Evolutionary conservation across 2,329 filamentous ascomycete species (phyloP), one percentile per base, ranked within the genome.

Genomic region (Sarocladiaceae sp.): DNA sequence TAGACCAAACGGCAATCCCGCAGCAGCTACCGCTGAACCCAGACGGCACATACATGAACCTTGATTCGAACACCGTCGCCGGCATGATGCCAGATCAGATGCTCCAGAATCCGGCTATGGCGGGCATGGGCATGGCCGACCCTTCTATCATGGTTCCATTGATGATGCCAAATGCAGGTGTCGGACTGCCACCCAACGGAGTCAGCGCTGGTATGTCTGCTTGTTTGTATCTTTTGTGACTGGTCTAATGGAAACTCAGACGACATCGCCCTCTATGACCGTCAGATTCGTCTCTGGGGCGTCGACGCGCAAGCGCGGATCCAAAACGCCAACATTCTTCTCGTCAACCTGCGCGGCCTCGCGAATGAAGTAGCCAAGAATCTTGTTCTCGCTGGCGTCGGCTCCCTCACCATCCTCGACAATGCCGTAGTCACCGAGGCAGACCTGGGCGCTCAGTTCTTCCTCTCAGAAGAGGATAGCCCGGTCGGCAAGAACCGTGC

Each of bases 341-440:
- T 98, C 50, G 83, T 98, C 53, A 89, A 83, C 23, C 81, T 95
- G 63, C 87, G 85, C 58, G 89, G 86, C 1, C 78, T 98, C 13
- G 89, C 86, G 47, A 94, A 91, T 60, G 93, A 98, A 67, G 85
- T 97, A 45, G 90, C 93, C 50, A 98, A 98, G 72, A 98, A 97
- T 60, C 82, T 98, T 18, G 91, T 96, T 15, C 80, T 98, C 3
- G 90, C 93, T 18, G 93, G 93, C 48, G 85, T 98, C 55, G 85
- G 86, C 46, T 91, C 88, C 24, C 74, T 98, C 49, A 97, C 91
- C 13, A 81, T 98, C 45, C 73, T 93, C 47, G 93, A 98, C 65
- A 77, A 86, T 56, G 80, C 83, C 45, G 50, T 68, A 9, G 85
- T 95, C 45, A 84, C 78, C 1, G 83, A 90, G 55, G 78, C 84